These are phyloP conservation scores for Colletotrichum lentis DNA, from an alignment of 2,329 filamentous ascomycete species.

Conservation along the genomic window DNA sequence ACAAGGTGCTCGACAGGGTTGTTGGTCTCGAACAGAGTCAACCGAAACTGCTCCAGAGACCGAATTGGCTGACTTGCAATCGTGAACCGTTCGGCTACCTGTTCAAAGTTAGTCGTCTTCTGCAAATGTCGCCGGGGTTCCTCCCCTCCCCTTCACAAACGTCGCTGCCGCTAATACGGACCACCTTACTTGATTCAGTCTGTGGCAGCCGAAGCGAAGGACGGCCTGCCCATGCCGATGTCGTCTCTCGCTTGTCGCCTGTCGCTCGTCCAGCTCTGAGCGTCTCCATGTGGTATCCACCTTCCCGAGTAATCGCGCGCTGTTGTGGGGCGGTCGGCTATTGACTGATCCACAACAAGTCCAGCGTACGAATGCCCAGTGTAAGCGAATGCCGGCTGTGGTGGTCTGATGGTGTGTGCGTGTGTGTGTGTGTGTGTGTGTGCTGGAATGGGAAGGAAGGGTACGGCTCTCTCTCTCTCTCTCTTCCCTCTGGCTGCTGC, in stretches of 20 bases:
- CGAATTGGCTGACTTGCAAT: not conserved
- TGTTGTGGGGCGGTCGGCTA: constrained; percentile 10
- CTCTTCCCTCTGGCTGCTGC: too few relatives aligned
- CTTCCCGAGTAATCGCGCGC: constrained; percentile 5
- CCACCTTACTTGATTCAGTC: not conserved
- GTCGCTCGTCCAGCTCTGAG: not conserved
- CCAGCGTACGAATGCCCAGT: not conserved
- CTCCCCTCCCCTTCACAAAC: not conserved
- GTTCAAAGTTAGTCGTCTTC: not conserved
- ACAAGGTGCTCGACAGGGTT: not conserved
- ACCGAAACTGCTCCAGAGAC: not conserved
- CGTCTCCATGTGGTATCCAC: constrained; percentile 15
- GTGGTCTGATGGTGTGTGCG: not conserved
- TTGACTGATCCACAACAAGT: constrained; percentile 4
- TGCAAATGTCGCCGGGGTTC: not conserved
- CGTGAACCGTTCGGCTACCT: too few relatives aligned
- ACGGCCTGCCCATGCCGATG: not conserved
- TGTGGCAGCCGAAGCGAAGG: not conserved
- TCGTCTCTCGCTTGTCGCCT: not conserved
- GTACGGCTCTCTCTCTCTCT: not conserved
- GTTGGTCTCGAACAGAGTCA: not conserved
- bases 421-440: not conserved
- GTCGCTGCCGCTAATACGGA: not conserved
- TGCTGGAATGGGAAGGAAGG: not conserved
- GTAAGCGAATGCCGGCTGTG: not conserved